Evolutionary conservation across 768 basidiomycete species (phyloP).

Genomic region (Dentipellis fragilis): DNA sequence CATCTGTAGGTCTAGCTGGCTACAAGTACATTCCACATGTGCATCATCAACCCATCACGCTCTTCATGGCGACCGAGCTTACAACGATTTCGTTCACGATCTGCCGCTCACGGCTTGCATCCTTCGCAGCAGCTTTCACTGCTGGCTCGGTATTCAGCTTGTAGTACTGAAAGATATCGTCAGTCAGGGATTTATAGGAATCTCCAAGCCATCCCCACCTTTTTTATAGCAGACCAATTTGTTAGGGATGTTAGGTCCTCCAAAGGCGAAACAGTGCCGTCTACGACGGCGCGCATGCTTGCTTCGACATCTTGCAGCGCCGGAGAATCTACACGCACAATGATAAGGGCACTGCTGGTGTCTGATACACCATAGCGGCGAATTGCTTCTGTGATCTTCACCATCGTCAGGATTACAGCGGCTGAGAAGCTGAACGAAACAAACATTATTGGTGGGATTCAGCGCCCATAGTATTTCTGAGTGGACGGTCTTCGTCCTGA

Average conservation of each 20-base stretch:
- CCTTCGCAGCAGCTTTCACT: constrained; percentile 24
- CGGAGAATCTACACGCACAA: constrained; percentile 53
- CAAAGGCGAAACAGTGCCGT: constrained; percentile 45
- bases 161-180: constrained; percentile 51
- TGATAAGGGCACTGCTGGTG: constrained; percentile 49
- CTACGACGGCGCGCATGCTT: constrained; percentile 48
- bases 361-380: constrained; percentile 78
- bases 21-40: no score
- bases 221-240: constrained; percentile 66
- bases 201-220: constrained; percentile 35
- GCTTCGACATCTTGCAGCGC: constrained; percentile 31
- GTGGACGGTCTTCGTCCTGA: constrained; percentile 82
- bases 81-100: constrained; percentile 57
- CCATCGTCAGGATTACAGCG: background rate
- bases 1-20: no score
- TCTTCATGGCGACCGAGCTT: constrained; percentile 79
- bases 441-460: constrained; percentile 80
- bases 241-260: constrained; percentile 36
- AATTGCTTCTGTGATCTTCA: constrained; percentile 84
- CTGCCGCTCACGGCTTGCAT: constrained; percentile 25
- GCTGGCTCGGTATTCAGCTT: constrained; percentile 52
- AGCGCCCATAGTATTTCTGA: constrained; percentile 86
- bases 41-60: constrained; percentile 30
- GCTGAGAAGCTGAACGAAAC: constrained; percentile 8
- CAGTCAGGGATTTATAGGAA: constrained; percentile 20